Percentiles rank a stretch among this genome's conserved stretches.
These are phyloP conservation scores for Rhizopogon vulgaris DNA, from an alignment of 768 basidiomycete genomes.

Conservation along the genomic window DNA sequence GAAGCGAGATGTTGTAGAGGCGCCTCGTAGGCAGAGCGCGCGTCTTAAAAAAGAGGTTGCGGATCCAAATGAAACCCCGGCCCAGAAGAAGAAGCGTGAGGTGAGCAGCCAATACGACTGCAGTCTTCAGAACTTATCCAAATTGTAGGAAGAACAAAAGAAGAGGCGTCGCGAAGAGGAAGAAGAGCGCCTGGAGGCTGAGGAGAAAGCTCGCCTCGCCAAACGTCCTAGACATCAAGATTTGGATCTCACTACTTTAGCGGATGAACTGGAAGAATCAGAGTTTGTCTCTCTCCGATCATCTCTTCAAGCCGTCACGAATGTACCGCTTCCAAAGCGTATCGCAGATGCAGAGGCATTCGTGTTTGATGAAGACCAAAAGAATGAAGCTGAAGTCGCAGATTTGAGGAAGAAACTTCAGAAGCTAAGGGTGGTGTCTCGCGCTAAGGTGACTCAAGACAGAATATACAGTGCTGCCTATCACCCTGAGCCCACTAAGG, in stretches of 20 bases:
- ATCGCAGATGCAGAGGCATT: slow-evolving; percentile 45
- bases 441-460: slow-evolving; percentile 75
- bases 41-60: slow-evolving; percentile 45
- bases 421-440: slow-evolving; percentile 57
- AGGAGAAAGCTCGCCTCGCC: slow-evolving; percentile 56
- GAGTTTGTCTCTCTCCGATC: slow-evolving; percentile 42
- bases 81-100: slow-evolving; percentile 61
- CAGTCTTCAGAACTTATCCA: neutral
- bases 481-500: slow-evolving; percentile 75
- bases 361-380: slow-evolving; percentile 40
- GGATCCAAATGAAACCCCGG: slow-evolving; percentile 61
- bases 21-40: slow-evolving; percentile 61
- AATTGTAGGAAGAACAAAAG: slow-evolving; percentile 42
- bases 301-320: slow-evolving; percentile 36
- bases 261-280: slow-evolving; percentile 34
- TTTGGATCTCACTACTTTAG: slow-evolving; percentile 52
- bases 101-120: slow-evolving; percentile 27
- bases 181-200: slow-evolving; percentile 52
- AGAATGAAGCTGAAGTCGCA: slow-evolving; percentile 41
- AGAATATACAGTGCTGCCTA: slow-evolving; percentile 75
- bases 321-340: slow-evolving; percentile 31
- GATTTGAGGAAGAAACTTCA: slow-evolving; percentile 50
- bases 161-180: slow-evolving; percentile 47
- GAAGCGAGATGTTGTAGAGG: slow-evolving; percentile 39
- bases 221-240: slow-evolving; percentile 66